Evolutionary conservation across 2,329 filamentous ascomycete species (phyloP).

Genomic region (Nectriaceae sp.): DNA sequence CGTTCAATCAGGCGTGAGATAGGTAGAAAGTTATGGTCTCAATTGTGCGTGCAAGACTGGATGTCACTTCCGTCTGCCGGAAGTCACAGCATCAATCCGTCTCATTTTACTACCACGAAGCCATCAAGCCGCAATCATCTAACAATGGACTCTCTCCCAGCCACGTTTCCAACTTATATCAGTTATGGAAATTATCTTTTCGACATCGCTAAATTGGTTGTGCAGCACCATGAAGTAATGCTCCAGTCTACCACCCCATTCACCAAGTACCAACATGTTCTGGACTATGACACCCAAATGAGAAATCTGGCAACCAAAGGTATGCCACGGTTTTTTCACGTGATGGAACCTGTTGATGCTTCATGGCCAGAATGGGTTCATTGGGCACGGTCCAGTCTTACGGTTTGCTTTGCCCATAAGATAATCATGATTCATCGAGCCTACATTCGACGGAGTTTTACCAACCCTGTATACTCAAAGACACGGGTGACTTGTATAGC

Average conservation of each 20-base stretch:
- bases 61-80: conserved; percentile 17
- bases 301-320: conserved; percentile 34
- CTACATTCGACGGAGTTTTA: conserved; percentile 37
- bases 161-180: conserved; percentile 16
- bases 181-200: conserved; percentile 33
- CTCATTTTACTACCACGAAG: conserved; percentile 3
- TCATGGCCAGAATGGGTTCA: conserved; percentile 34
- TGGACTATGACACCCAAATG: conserved; percentile 36
- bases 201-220: conserved; percentile 36
- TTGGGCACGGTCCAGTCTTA: conserved; percentile 37
- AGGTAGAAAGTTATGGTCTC: conserved; percentile 38
- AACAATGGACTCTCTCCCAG: conserved; percentile 3
- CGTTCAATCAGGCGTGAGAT: conserved; percentile 25
- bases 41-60: conserved; percentile 41
- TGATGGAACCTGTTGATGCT: conserved; percentile 27
- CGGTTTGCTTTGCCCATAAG: conserved; percentile 41
- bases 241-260: conserved; percentile 32
- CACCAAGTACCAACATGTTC: conserved; percentile 38
- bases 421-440: conserved; percentile 44
- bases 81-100: conserved; percentile 1
- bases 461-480: conserved; percentile 32
- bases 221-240: conserved; percentile 33
- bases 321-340: conserved; percentile 29
- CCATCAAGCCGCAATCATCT: conserved; percentile 3
- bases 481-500: conserved; percentile 39